phyloP scores from a whole-genome alignment of 352 stramenopile species.

The Phytophthora macrochlamydospora region DNA sequence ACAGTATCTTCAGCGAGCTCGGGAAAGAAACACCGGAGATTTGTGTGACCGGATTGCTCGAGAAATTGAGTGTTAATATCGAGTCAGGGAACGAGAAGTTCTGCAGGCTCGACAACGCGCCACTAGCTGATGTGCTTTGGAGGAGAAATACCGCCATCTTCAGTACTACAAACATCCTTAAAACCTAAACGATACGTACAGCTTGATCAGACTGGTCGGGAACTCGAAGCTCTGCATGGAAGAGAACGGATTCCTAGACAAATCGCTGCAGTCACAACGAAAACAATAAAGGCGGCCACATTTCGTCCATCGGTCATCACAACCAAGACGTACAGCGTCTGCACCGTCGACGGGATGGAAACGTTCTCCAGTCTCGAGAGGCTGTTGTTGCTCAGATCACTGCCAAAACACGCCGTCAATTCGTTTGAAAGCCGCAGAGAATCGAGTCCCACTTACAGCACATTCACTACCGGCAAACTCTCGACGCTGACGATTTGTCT shows the following conservation, averaged over 20 bases:
- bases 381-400: slow-evolving; percentile 42
- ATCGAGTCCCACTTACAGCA: slow-evolving; percentile 36
- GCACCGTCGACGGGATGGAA: slow-evolving; percentile 29
- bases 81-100: slow-evolving; percentile 42
- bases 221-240: slow-evolving; percentile 30
- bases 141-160: not conserved
- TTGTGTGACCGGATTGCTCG: slow-evolving; percentile 39
- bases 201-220: slow-evolving; percentile 27
- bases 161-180: not conserved
- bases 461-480: slow-evolving; percentile 34
- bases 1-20: slow-evolving; percentile 24
- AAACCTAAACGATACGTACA: slow-evolving; percentile 26
- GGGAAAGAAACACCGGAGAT: slow-evolving; percentile 44
- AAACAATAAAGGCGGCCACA: not conserved
- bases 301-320: not conserved
- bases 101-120: slow-evolving; percentile 30
- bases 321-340: slow-evolving; percentile 31
- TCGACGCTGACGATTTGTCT: slow-evolving; percentile 34
- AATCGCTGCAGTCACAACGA: slow-evolving; percentile 23
- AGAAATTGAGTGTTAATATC: slow-evolving; percentile 39
- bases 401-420: slow-evolving; percentile 11
- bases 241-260: slow-evolving; percentile 42
- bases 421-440: no score
- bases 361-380: slow-evolving; percentile 27
- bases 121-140: slow-evolving; percentile 25